phyloP scores from a whole-genome alignment of 768 basidiomycete species.

The Phlebiopsis flavidoalba region DNA sequence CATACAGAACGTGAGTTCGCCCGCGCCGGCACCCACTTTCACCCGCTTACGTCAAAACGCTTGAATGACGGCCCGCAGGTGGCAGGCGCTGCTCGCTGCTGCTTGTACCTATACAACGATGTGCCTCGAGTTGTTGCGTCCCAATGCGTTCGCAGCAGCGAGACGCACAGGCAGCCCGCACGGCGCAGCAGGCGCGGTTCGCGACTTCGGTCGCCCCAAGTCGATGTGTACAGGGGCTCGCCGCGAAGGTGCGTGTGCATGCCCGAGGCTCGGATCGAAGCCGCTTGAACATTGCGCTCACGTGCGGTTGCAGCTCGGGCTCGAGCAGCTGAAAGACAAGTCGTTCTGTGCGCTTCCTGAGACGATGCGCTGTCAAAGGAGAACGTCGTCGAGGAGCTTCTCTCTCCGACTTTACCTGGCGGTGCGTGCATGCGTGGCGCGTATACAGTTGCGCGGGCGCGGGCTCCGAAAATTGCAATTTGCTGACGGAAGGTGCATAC shows the following conservation, averaged over 20 bases:
- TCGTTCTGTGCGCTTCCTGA: conserved; percentile 1
- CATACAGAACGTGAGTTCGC: conserved; percentile 6
- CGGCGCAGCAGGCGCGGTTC: not conserved
- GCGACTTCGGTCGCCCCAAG: conserved; percentile 11
- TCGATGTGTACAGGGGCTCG: conserved; percentile 15
- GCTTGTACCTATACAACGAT: conserved; percentile 13
- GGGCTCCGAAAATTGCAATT: not conserved
- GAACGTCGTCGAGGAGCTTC: conserved; percentile 13
- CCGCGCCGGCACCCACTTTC: not conserved
- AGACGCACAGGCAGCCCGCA: not conserved
- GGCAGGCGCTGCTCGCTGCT: conserved; percentile 10
- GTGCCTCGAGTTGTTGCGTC: conserved; percentile 8
- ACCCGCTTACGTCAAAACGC: not conserved
- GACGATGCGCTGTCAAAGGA: conserved; percentile 6
- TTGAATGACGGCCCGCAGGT: not conserved
- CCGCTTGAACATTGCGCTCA: not conserved
- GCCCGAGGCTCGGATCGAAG: not conserved
- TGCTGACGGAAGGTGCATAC: not conserved
- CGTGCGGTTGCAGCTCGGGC: conserved; percentile 5
- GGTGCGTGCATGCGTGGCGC: conserved; percentile 1
- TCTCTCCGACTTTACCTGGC: conserved; percentile 16
- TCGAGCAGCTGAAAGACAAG: conserved; percentile 3
- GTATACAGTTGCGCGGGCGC: not conserved
- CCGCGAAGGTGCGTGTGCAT: conserved; percentile 7
- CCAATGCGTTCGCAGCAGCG: conserved; percentile 2